Percentiles rank a stretch among this genome's conserved stretches.
phyloP scores from a whole-genome alignment of 768 basidiomycete genomes.

The Pholiota conissans region DNA sequence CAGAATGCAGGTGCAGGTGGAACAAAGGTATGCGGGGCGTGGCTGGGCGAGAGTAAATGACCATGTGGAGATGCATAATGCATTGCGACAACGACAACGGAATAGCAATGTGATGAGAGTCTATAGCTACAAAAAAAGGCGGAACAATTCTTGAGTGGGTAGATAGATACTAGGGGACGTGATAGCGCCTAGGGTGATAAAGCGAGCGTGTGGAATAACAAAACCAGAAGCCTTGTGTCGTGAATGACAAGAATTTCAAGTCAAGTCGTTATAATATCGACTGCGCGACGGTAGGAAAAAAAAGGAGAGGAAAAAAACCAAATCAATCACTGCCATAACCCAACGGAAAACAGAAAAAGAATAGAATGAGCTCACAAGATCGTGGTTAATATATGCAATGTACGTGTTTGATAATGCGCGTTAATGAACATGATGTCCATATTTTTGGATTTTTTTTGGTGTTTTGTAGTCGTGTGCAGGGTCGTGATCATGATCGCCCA shows the following conservation, averaged over 20 bases:
- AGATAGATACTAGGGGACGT: neutral
- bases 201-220: neutral
- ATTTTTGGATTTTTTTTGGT: neutral
- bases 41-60: no score
- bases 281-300: neutral
- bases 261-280: conserved; percentile 27
- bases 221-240: conserved; percentile 39
- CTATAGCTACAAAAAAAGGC: conserved; percentile 9
- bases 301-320: conserved; percentile 11
- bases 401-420: conserved; percentile 24
- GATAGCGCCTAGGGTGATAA: neutral
- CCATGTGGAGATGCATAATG: conserved; percentile 2
- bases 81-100: no score
- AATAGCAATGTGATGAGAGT: conserved; percentile 1
- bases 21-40: no score
- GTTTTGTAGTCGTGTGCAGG: neutral
- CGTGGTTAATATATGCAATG: conserved; percentile 17
- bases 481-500: neutral
- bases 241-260: conserved; percentile 48
- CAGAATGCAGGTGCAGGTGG: no score
- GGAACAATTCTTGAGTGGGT: neutral
- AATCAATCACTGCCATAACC: neutral
- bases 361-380: conserved; percentile 17
- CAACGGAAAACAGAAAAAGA: neutral
- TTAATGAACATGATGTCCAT: conserved; percentile 3